A percentile compares a stretch with the other conserved stretches of the same genome.
Conservation (phyloP, 768 basidiomycete species). For the Ramaria sp. region DNA sequence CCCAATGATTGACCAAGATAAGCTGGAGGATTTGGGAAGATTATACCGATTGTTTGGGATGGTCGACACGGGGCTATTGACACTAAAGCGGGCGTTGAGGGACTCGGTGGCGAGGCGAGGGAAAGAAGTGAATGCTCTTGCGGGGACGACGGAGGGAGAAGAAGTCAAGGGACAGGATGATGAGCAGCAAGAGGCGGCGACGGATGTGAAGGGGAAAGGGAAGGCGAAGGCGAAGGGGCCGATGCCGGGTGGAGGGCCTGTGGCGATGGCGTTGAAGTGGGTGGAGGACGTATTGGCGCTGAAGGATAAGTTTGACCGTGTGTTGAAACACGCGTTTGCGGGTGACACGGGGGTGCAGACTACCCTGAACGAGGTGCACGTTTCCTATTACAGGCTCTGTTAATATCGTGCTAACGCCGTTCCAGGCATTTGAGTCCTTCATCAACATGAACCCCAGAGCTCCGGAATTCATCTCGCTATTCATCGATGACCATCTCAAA, state of each 20-base stretch:
- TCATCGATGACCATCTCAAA: conserved; percentile 92
- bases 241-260: conserved; percentile 34
- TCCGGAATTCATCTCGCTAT: conserved; percentile 91
- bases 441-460: conserved; percentile 81
- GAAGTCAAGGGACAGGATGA: conserved; percentile 22
- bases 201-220: conserved; percentile 43
- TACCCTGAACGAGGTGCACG: conserved; percentile 68
- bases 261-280: conserved; percentile 73
- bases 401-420: background rate
- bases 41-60: conserved; percentile 65
- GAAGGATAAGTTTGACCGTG: conserved; percentile 80
- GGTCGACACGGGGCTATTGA: conserved; percentile 55
- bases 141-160: conserved; percentile 25
- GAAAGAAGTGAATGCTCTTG: conserved; percentile 60
- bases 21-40: conserved; percentile 62
- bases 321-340: conserved; percentile 63
- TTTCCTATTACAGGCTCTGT: background rate
- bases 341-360: conserved; percentile 71
- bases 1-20: conserved; percentile 75
- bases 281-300: conserved; percentile 84
- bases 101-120: conserved; percentile 66
- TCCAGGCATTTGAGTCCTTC: conserved; percentile 84
- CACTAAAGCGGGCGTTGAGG: conserved; percentile 56
- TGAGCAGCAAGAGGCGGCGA: conserved; percentile 23
- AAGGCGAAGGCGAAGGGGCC: conserved; percentile 27